Percentiles rank a stretch among this genome's conserved stretches.
Evolutionary conservation across 2,329 filamentous ascomycete genomes (phyloP).

Genomic region (Coniochaeta hoffmannii): DNA sequence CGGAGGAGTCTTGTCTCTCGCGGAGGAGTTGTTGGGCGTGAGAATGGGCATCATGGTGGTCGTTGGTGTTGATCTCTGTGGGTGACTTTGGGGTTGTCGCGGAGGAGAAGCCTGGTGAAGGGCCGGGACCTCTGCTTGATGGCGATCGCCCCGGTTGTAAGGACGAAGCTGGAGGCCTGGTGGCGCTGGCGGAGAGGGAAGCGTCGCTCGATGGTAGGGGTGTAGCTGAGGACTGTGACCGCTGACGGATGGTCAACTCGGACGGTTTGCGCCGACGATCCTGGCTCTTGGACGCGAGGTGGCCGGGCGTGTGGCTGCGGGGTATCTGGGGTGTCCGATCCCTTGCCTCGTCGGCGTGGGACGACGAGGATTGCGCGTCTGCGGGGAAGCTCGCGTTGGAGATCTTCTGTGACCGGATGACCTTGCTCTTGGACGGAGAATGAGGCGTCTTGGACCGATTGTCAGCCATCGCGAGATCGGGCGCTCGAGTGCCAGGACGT

Average conservation of each 20-base stretch:
- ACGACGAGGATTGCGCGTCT: constrained; percentile 9
- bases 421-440: constrained; percentile 34
- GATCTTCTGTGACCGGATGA: constrained; percentile 48
- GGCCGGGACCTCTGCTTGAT: constrained; percentile 5
- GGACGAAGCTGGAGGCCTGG: constrained; percentile 9
- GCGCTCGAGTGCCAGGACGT: constrained; percentile 9
- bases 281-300: constrained; percentile 51
- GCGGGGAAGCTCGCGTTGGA: constrained; percentile 13
- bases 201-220: background rate
- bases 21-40: constrained; percentile 8
- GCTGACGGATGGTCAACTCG: constrained; percentile 45
- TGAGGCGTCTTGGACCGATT: constrained; percentile 15
- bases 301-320: constrained; percentile 55
- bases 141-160: background rate
- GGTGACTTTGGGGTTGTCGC: background rate
- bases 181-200: constrained; percentile 10
- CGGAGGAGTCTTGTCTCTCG: constrained; percentile 16
- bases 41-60: constrained; percentile 13
- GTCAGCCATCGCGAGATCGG: constrained; percentile 35
- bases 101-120: constrained; percentile 1
- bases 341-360: constrained; percentile 21
- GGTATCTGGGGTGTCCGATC: constrained; percentile 31
- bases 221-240: constrained; percentile 41
- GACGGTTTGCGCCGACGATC: constrained; percentile 41
- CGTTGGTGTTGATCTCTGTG: background rate